Percentiles rank a stretch among this genome's conserved stretches.
Conservation (phyloP, 2,329 filamentous ascomycete genomes). For the Allantophomopsis lycopodina region DNA sequence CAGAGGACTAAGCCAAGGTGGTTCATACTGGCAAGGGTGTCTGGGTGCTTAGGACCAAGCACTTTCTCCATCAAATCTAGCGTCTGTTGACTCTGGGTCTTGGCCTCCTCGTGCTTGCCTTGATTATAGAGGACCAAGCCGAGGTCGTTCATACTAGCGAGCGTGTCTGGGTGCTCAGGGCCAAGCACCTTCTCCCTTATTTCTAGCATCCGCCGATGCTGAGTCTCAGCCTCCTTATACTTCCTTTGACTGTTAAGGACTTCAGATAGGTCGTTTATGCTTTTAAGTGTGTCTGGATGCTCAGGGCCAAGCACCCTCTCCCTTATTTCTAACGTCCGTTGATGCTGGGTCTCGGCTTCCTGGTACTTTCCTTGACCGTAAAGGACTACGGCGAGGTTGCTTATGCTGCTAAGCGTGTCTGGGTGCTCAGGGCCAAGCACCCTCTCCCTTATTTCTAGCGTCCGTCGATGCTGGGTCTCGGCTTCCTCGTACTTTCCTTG, state of each 20-base stretch:
- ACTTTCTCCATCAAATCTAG: too few relatives aligned
- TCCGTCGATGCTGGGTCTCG: constrained; percentile 9
- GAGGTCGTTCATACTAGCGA: constrained; percentile 9
- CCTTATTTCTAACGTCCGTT: not conserved
- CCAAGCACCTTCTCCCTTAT: not conserved
- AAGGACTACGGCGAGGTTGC: not conserved
- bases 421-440: not conserved
- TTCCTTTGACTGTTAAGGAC: not conserved
- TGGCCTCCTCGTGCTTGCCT: constrained; percentile 7
- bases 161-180: constrained; percentile 2
- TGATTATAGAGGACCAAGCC: constrained; percentile 3
- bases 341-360: not conserved
- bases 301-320: not conserved
- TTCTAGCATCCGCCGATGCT: not conserved
- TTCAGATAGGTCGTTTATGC: not conserved
- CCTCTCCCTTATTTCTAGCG: constrained; percentile 3
- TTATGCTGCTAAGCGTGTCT: not conserved
- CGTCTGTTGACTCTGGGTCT: too few relatives aligned
- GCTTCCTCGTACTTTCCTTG: constrained; percentile 11
- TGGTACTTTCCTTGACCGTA: not conserved
- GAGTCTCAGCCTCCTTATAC: not conserved
- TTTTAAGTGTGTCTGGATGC: not conserved
- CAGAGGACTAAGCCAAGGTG: not conserved
- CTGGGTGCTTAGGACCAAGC: too few relatives aligned
- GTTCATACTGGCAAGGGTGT: too few relatives aligned